Base-by-base conservation (phyloP, 2,329 filamentous ascomycete species). In the Zymoseptoria tritici region DNA sequence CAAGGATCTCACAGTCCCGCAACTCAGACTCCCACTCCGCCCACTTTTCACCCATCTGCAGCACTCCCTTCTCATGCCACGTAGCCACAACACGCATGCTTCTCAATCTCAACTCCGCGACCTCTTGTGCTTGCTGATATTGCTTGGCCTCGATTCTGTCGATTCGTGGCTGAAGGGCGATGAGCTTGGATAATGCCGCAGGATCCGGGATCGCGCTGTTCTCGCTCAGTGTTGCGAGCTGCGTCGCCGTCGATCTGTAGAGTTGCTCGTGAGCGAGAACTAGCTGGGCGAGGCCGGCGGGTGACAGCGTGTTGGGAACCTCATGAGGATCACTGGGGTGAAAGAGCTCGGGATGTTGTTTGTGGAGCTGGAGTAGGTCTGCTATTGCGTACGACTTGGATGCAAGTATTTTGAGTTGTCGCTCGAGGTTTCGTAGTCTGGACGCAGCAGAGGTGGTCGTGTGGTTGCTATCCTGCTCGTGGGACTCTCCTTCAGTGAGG, bases 31-130 rank as follows among this genome's bases (percentile, higher is more conserved):
- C 88, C 70, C 87, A 85, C 56, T 87, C 84, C 21, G 87, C 87
- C 77, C 91, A 86, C 60, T 83, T 82, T 66, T 85, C 83, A 0
- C 87, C 87, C 66, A 84, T 84, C 9, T 82, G 81, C 54, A 96
- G 77, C 51, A 94, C 79, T 3, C 85, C 84, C 22, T 83, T 77
- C 71, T 91, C 86, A 74, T 93, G 91, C 87, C 90, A 95, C 42
- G 63, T 73, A 72, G 74, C 73, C 58, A 78, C 73, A 9, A 77
- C 53, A 53, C 73, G 66, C 73, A 85, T 89, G 75, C 82, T 92
- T 64, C 80, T 81, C 62, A 76, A 81, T 71, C 84, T 81, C 70
- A 88, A 80, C 71, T 83, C 83, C 21, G 81, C 82, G 62, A 89
- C 82, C 72, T 87, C 84, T 54, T 79, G 78, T 49, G 75, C 74